Evolutionary conservation across 2,329 filamentous ascomycete species (phyloP).

Genomic region (Fusarium nematophilum): DNA sequence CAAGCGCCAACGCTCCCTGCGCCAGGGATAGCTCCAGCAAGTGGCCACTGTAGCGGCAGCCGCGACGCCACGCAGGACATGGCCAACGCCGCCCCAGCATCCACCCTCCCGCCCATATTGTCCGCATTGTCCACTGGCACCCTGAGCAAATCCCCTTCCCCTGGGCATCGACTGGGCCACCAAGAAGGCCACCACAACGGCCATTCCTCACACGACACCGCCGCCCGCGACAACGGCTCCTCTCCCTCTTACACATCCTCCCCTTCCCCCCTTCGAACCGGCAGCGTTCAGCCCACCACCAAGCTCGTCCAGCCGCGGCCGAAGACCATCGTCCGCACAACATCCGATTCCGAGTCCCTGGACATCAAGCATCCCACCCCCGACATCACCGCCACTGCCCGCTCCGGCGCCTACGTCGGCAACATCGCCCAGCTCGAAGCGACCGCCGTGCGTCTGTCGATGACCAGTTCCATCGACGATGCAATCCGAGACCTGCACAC

Average conservation of each 20-base stretch:
- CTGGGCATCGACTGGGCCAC: conserved; percentile 34
- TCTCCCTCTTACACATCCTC: conserved; percentile 26
- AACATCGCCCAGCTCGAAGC: conserved; percentile 82
- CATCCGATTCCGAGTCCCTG: conserved; percentile 56
- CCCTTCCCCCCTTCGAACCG: conserved; percentile 48
- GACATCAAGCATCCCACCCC: conserved; percentile 69
- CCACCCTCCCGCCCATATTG: conserved; percentile 21
- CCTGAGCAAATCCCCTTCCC: conserved; percentile 29
- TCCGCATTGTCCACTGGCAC: conserved; percentile 25
- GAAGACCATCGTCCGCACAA: conserved; percentile 61
- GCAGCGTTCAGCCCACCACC: conserved; percentile 59
- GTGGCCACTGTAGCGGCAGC: conserved; percentile 33
- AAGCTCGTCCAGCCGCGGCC: conserved; percentile 53
- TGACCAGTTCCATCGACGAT: conserved; percentile 80
- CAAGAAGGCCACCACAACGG: conserved; percentile 27
- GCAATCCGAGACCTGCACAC: conserved; percentile 80
- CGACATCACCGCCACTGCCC: conserved; percentile 63
- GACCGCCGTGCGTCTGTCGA: conserved; percentile 78
- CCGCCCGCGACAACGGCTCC: conserved; percentile 26
- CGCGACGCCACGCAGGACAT: conserved; percentile 37
- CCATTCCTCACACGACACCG: conserved; percentile 35
- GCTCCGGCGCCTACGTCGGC: conserved; percentile 70
- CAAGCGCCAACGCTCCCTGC: conserved; percentile 24
- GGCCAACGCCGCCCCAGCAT: conserved; percentile 30
- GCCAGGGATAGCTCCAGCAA: conserved; percentile 30